These are phyloP conservation scores for Aspergillus nanangensis DNA, from an alignment of 495 filamentous ascomycete species.

Conservation along the genomic window DNA sequence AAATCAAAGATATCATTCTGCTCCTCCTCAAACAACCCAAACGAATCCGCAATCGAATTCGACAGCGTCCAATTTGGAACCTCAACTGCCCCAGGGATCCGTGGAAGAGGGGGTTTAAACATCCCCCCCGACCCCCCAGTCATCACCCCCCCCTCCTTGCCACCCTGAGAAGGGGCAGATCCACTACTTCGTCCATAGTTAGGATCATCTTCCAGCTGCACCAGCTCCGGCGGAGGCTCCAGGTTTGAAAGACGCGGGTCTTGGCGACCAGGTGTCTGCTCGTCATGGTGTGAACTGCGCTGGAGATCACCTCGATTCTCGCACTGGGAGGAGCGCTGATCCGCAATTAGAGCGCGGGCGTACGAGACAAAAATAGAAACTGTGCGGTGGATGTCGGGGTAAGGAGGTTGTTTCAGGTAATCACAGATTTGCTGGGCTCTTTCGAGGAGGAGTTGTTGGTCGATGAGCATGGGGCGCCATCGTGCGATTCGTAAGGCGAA, in stretches of 20 bases:
- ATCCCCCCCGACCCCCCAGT: conserved; percentile 17
- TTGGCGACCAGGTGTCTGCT: too few species aligned
- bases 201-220: too few species aligned
- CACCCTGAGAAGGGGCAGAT: too few species aligned
- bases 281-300: too few species aligned
- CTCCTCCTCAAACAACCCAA: conserved; percentile 41
- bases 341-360: conserved; percentile 33
- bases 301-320: too few species aligned
- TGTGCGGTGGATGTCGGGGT: conserved; percentile 41
- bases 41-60: conserved; percentile 39
- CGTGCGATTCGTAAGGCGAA: conserved; percentile 38
- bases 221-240: too few species aligned
- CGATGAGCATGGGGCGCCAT: conserved; percentile 37
- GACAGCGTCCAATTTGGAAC: conserved; percentile 40
- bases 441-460: conserved; percentile 30
- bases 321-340: too few species aligned
- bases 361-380: conserved; percentile 43
- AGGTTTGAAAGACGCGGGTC: too few species aligned
- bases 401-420: conserved; percentile 37
- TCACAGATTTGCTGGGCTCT: conserved; percentile 35
- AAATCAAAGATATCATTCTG: conserved; percentile 44
- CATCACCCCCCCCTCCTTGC: conserved; percentile 19
- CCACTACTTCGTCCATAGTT: too few species aligned
- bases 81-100: conserved; percentile 33
- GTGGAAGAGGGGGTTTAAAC: conserved; percentile 25